Base-by-base conservation (phyloP, 2,329 filamentous ascomycete genomes). In the Ophiocordyceps unilateralis region DNA sequence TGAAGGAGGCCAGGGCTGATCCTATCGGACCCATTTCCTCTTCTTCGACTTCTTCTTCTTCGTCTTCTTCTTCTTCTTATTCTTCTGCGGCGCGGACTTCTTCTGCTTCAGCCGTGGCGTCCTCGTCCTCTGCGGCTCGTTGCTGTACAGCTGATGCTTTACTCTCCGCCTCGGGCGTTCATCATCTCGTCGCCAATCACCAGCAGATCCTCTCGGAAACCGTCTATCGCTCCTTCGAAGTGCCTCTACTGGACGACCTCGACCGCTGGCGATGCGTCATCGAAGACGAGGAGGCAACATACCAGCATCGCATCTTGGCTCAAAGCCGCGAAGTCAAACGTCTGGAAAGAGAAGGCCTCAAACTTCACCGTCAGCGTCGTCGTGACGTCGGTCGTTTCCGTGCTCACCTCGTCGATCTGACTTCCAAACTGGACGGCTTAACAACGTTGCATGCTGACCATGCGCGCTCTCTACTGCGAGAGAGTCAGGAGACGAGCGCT, bases 191-290 rank as follows among this genome's bases (percentile, higher is more conserved):
- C 45, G 77, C 77, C 39, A 82, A 81, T 59, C 78, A 82, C 62
- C 74, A 80, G 56, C 76, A 81, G 54, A 81, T 82, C 51, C 68
- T 82, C 4, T 74, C 69, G 48, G 78, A 82, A 59, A 81, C 76
- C 0, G 74, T 82, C 9, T 81, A 82, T 58, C 68, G 77, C 43
- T 69, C 67, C 45, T 81, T 82, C 55, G 78, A 82, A 58, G 76
- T 81, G 32, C 78, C 78, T 4, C 62, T 82, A 20, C 65, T 81
- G n/a, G 76, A 81, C 59, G 78, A 81, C 59, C 64, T 81, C 24
- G 78, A 82, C 57, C 70, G 69, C 48, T 82, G 77, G 76, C 68
- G 69, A 43, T 66, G 66, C 42, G 69, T 72, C 50, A 72, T 81
- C 45, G 75, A 78, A 46, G 77, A 81, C 50, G 78, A 81, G 53